Conservation (phyloP, 106 monocot genomes). For the Hemerocallis citrina region DNA sequence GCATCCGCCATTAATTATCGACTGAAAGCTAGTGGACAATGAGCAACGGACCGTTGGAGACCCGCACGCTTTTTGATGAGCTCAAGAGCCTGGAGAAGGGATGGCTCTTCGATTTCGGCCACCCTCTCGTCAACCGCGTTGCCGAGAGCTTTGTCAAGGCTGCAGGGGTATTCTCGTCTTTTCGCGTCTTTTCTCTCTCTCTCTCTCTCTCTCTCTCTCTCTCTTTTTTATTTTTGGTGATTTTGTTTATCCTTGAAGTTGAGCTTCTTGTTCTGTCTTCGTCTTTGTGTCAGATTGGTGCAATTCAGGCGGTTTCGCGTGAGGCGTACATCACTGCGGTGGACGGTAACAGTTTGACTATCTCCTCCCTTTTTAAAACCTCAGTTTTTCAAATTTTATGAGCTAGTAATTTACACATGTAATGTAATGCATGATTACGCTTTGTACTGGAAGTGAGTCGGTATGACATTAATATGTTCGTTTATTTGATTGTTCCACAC, state of each 20-base stretch:
- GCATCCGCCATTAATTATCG: background rate
- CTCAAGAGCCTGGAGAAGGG: slow-evolving; percentile 59
- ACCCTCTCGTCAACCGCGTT: slow-evolving; percentile 81
- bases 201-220: background rate
- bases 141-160: slow-evolving; percentile 90
- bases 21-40: slow-evolving; percentile 8
- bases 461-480: no score
- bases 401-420: no score
- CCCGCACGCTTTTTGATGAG: slow-evolving; percentile 53
- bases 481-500: no score
- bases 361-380: no score
- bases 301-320: slow-evolving; percentile 63
- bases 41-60: slow-evolving; percentile 31
- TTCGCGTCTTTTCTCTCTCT: slow-evolving; percentile 1
- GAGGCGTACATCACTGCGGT: slow-evolving; percentile 70
- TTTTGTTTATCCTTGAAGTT: background rate
- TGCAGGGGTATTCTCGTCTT: slow-evolving; percentile 46
- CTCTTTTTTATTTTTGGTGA: background rate
- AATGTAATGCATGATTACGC: no score
- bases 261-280: no score
- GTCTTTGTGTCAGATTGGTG: slow-evolving; percentile 51
- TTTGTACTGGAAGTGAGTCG: no score
- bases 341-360: slow-evolving; percentile 32
- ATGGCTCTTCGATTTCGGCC: slow-evolving; percentile 71
- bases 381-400: no score